Base-by-base conservation (phyloP, 163 green algal species). In the Chlorella variabilis region DNA sequence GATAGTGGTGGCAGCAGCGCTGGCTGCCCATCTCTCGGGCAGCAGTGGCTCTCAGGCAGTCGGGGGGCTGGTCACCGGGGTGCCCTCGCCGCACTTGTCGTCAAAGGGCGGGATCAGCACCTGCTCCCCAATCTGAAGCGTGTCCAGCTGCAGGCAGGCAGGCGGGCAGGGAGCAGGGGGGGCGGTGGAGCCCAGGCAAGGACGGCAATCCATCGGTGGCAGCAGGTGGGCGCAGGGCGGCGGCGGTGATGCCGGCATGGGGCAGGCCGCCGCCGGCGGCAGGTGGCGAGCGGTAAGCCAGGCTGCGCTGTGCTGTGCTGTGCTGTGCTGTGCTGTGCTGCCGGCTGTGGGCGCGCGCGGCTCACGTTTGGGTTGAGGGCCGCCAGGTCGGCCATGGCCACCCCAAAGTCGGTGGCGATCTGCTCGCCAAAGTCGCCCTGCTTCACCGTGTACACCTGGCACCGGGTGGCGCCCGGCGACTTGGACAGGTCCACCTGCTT, bases 371-470 rank as follows among this genome's bases (percentile, higher is more conserved):
- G 39, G 73, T 80, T 80, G 73, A 69, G 4, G 31, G 73, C 73
- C 33, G 27, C 56, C 27, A 80, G 54, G 2, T 80, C 73, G 2
- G 36, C 27, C 8, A 80, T 29, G 15, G 20, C 18, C n/a, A 80
- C 73, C 13, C 73, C 73, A 58, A 61, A 80, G 34, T 70, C 20
- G 48, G 33, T 17, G 27, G 73, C 38, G 18, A 80, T 31, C 0
- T 36, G 6, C 31, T 39, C n/a, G 13, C 73, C 73, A 18, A 15
- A 61, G 56, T 80, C 73, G 15, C 73, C 73, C 8, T 18, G 17
- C 73, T 80, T 56, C 25, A 80, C 73, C 0, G 36, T 70, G 56
- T 80, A 69, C 56, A 80, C 73, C 73, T 48, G 73, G 73, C 73
- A 80, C 38, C 48, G 45, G 31, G 20, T 5, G n/a, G 45, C 27